Percentiles rank a stretch among this genome's conserved stretches.
These are phyloP conservation scores for Hylodesmum podocarpum DNA, from an alignment of 306 rosid genomes.

Conservation along the genomic window DNA sequence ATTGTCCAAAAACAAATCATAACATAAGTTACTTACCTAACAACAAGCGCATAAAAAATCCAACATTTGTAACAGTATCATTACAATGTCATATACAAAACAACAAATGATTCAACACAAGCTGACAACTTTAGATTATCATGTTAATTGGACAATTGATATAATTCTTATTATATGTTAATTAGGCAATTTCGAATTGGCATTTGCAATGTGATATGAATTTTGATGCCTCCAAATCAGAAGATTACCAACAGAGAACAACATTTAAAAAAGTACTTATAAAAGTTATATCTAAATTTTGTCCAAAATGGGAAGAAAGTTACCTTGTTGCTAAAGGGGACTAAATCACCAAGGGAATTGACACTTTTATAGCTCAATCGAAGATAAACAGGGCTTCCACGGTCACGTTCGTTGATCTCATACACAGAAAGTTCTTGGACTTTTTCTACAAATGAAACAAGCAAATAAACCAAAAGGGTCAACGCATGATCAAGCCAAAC, in stretches of 20 bases:
- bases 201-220: background rate
- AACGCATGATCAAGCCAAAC: background rate
- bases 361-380: conserved; percentile 54
- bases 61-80: background rate
- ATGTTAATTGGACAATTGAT: too few relatives aligned
- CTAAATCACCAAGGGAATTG: conserved; percentile 66
- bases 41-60: background rate
- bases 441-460: conserved; percentile 32
- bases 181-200: too few relatives aligned
- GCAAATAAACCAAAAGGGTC: background rate
- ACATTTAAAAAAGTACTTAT: background rate
- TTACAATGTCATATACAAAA: background rate
- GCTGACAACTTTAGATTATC: background rate
- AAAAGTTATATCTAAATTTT: background rate
- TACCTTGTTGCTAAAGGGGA: conserved; percentile 70
- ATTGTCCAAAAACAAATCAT: background rate
- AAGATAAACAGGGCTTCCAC: conserved; percentile 69
- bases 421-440: conserved; percentile 61
- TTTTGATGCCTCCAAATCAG: background rate
- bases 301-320: background rate
- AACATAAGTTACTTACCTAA: background rate
- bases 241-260: background rate
- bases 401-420: conserved; percentile 69
- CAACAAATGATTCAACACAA: background rate
- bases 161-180: too few relatives aligned